Evolutionary conservation across 345 rosid genomes (phyloP).

Genomic region (Stellera chamaejasme): DNA sequence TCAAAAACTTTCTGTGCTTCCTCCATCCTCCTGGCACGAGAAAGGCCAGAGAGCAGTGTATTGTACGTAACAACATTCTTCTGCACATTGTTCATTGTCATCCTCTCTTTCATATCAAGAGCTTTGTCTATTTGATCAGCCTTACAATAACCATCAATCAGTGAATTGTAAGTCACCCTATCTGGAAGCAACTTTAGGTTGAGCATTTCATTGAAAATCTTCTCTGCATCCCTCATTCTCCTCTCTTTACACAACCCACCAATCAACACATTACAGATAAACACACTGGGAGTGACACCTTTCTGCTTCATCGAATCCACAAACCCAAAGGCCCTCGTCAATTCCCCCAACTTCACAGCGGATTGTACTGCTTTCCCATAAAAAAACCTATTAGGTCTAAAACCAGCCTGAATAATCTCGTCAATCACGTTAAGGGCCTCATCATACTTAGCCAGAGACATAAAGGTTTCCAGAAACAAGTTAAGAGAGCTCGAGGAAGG

Average conservation of each 20-base stretch:
- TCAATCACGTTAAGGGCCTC: slow-evolving; percentile 38
- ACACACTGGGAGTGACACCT: slow-evolving; percentile 36
- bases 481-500: slow-evolving; percentile 38
- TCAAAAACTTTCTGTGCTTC: slow-evolving; percentile 41
- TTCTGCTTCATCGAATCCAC: slow-evolving; percentile 46
- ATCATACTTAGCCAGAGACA: slow-evolving; percentile 27
- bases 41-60: slow-evolving; percentile 56
- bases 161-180: slow-evolving; percentile 52
- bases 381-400: slow-evolving; percentile 45
- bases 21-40: slow-evolving; percentile 45
- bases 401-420: slow-evolving; percentile 37
- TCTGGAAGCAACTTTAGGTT: slow-evolving; percentile 27
- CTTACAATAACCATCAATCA: slow-evolving; percentile 71
- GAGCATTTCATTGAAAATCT: slow-evolving; percentile 61
- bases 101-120: slow-evolving; percentile 38
- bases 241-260: slow-evolving; percentile 47
- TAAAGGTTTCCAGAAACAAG: slow-evolving; percentile 34
- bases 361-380: slow-evolving; percentile 70
- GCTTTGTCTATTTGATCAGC: slow-evolving; percentile 43
- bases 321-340: slow-evolving; percentile 42
- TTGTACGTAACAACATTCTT: slow-evolving; percentile 63
- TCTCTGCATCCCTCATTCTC: slow-evolving; percentile 50
- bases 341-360: slow-evolving; percentile 52
- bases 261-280: slow-evolving; percentile 58
- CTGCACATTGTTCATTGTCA: slow-evolving; percentile 39